Conservation (phyloP, 1,284 basidiomycete genomes). For the Taiwanofungus camphoratus region DNA sequence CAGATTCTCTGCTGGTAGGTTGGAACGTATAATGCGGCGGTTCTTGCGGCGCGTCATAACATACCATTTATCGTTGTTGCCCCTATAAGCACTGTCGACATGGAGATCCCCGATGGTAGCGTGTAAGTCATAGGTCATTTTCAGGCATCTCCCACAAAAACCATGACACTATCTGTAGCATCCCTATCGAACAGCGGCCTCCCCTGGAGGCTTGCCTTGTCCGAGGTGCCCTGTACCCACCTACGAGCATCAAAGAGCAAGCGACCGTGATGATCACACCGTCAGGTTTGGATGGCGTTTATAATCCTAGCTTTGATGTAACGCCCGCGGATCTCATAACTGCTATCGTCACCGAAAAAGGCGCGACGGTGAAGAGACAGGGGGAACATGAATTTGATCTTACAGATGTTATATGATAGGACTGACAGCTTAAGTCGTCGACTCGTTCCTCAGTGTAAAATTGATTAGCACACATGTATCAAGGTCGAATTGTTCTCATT, state of each 20-base stretch:
- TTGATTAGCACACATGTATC: too few species aligned
- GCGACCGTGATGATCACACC: conserved; percentile 74
- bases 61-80: conserved; percentile 90
- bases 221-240: conserved; percentile 67
- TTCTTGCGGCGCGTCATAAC: conserved; percentile 77
- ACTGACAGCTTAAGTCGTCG: too few species aligned
- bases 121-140: conserved; percentile 54
- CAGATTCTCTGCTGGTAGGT: conserved; percentile 40
- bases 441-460: too few species aligned
- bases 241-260: conserved; percentile 44
- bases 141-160: too few species aligned
- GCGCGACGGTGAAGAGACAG: conserved; percentile 63
- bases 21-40: conserved; percentile 88
- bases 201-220: conserved; percentile 82
- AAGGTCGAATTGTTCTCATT: too few species aligned
- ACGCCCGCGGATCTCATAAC: conserved; percentile 81
- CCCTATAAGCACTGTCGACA: conserved; percentile 84
- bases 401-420: conserved; percentile 39
- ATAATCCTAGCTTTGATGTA: conserved; percentile 93
- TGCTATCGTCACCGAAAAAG: conserved; percentile 88
- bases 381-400: conserved; percentile 52
- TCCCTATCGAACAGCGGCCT: conserved; percentile 89
- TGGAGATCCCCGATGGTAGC: conserved; percentile 67
- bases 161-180: conserved; percentile 46
- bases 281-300: conserved; percentile 58